Percentiles rank a stretch among this genome's conserved stretches.
These are phyloP conservation scores for Starmerella apis DNA, from an alignment of 805 yeast species.

Conservation along the genomic window DNA sequence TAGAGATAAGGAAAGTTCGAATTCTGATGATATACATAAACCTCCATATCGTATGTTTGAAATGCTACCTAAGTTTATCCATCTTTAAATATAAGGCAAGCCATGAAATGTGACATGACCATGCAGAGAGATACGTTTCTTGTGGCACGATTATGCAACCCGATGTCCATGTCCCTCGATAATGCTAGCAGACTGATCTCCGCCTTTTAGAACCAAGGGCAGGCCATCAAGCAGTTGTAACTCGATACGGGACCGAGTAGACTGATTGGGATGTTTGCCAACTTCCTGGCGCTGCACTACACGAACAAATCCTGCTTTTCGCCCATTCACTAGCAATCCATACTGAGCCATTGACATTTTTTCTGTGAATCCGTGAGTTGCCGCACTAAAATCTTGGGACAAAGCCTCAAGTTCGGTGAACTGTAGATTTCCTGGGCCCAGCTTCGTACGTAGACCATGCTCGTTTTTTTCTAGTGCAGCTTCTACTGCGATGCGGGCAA, in stretches of 20 bases:
- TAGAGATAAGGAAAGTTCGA: too few species aligned
- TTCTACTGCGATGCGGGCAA: conserved; percentile 12
- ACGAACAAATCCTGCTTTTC: conserved; percentile 6
- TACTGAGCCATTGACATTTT: conserved; percentile 15
- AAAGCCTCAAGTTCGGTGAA: conserved; percentile 10
- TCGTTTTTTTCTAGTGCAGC: conserved; percentile 10
- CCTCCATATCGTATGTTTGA: too few species aligned
- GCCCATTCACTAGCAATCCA: conserved; percentile 2
- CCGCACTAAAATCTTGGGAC: conserved; percentile 15
- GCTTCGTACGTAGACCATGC: conserved; percentile 5
- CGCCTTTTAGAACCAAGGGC: background rate
- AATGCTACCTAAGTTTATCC: too few species aligned
- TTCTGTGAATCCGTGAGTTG: conserved; percentile 10
- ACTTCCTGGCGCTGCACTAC: conserved; percentile 7
- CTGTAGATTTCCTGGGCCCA: background rate
- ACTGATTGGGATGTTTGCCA: background rate
- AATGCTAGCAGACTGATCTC: background rate
- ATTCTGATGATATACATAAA: too few species aligned
- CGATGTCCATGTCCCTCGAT: conserved; percentile 7
- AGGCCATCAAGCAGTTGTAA: conserved; percentile 3
- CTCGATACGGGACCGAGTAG: conserved; percentile 11
- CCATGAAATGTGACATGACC: too few species aligned
- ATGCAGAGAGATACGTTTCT: too few species aligned
- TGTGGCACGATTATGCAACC: background rate
- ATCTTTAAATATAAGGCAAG: too few species aligned